Base-by-base conservation (phyloP, 169 alveolate species). In the Cytauxzoon felis region DNA sequence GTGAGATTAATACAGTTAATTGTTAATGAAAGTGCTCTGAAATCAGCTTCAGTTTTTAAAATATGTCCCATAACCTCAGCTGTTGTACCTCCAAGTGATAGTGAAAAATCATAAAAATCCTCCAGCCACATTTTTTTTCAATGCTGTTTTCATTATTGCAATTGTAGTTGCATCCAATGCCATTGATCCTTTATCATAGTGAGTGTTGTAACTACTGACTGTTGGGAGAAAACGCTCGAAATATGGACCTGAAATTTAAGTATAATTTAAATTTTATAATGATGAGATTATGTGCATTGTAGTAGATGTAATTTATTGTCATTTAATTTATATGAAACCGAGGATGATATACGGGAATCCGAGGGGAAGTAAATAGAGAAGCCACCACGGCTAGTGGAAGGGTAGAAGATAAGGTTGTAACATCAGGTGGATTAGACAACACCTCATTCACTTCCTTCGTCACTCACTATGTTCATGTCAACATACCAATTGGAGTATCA, bases 401-500 rank as follows among this genome's bases (percentile, higher is more conserved):
- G n/a, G 13, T 13, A 48, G 13, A 13, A n/a, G 27, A 48, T 48
- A 13, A 43, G 27, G 27, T n/a, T 48, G 13, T 13, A n/a, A 18
- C n/a, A n/a, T n/a, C n/a, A n/a, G n/a, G n/a, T n/a, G n/a, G n/a
- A n/a, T n/a, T n/a, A n/a, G n/a, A n/a, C n/a, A n/a, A n/a, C n/a
- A n/a, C n/a, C n/a, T n/a, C n/a, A n/a, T n/a, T n/a, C n/a, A n/a
- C n/a, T n/a, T n/a, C n/a, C n/a, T n/a, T n/a, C n/a, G n/a, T n/a
- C n/a, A n/a, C n/a, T n/a, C n/a, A n/a, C n/a, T n/a, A n/a, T n/a
- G n/a, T n/a, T n/a, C n/a, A n/a, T n/a, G n/a, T n/a, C n/a, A n/a
- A 3, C 80, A 50, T 48, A 69, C 99, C 99, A 36, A 97, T 96
- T 2, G 99, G 99, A 29, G 99, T 95, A 80, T 97, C 99, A 51